Evolutionary conservation across 495 filamentous ascomycete genomes (phyloP).

Genomic region (Clavariopsis aquatica): DNA sequence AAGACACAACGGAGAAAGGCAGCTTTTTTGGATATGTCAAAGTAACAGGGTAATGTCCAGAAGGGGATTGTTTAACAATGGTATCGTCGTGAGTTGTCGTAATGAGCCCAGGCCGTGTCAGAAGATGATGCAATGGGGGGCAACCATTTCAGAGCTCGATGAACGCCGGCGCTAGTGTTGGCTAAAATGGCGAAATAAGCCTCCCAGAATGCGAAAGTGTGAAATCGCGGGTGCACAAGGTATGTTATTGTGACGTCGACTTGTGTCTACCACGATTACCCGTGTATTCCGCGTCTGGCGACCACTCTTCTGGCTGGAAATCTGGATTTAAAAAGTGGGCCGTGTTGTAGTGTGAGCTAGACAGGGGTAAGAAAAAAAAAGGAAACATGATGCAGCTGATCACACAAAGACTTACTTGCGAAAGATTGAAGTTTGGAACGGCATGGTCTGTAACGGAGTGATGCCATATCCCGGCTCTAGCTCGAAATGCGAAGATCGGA

Average conservation of each 20-base stretch:
- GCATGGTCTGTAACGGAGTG: slow-evolving; percentile 31
- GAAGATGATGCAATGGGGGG: slow-evolving; percentile 28
- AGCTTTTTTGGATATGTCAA: slow-evolving; percentile 29
- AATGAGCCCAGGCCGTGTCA: slow-evolving; percentile 31
- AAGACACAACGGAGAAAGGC: not conserved
- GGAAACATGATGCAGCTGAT: not conserved
- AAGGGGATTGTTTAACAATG: slow-evolving; percentile 33
- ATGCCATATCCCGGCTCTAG: slow-evolving; percentile 38
- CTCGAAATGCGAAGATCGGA: slow-evolving; percentile 40
- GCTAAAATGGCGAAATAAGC: slow-evolving; percentile 33
- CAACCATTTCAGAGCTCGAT: slow-evolving; percentile 31
- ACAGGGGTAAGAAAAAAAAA: not conserved
- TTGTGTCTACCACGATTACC: slow-evolving; percentile 31
- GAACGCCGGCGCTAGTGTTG: slow-evolving; percentile 37
- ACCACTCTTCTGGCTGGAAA: slow-evolving; percentile 48
- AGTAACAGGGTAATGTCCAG: slow-evolving; percentile 20
- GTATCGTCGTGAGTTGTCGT: slow-evolving; percentile 34
- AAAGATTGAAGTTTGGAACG: slow-evolving; percentile 46
- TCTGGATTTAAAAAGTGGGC: slow-evolving; percentile 48
- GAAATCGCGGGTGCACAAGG: slow-evolving; percentile 7
- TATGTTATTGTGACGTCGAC: slow-evolving; percentile 35
- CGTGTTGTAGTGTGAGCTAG: slow-evolving; percentile 47
- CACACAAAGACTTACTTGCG: slow-evolving; percentile 41
- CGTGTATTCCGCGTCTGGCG: slow-evolving; percentile 45
- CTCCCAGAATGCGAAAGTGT: slow-evolving; percentile 26